Evolutionary conservation across 202 grass and related monocot genomes (phyloP).

Genomic region (Panicum hallii): DNA sequence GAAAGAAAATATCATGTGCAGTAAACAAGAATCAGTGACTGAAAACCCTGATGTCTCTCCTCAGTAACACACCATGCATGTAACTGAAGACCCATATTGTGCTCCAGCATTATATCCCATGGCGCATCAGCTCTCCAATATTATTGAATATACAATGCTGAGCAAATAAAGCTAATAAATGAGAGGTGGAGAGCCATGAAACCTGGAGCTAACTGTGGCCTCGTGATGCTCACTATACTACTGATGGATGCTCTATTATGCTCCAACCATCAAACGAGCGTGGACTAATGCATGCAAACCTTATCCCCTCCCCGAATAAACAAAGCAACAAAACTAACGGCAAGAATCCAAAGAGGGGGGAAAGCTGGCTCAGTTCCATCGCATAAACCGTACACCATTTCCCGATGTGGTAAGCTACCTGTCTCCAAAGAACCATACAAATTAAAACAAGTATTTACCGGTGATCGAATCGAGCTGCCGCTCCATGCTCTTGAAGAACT

Average conservation of each 20-base stretch:
- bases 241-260: slow-evolving; percentile 25
- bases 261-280: slow-evolving; percentile 18
- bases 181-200: slow-evolving; percentile 36
- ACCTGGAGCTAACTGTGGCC: slow-evolving; percentile 33
- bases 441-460: slow-evolving; percentile 41
- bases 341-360: slow-evolving; percentile 38
- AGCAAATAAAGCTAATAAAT: slow-evolving; percentile 20
- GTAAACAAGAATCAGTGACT: background rate
- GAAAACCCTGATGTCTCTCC: background rate
- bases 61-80: slow-evolving; percentile 34
- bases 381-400: slow-evolving; percentile 34
- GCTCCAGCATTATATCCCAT: slow-evolving; percentile 8
- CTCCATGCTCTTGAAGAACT: slow-evolving; percentile 80
- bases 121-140: background rate
- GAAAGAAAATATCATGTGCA: background rate
- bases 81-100: background rate
- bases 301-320: slow-evolving; percentile 45
- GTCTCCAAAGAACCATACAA: slow-evolving; percentile 34
- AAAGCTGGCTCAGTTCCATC: slow-evolving; percentile 34
- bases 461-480: slow-evolving; percentile 78
- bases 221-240: slow-evolving; percentile 35
- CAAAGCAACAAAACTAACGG: slow-evolving; percentile 32
- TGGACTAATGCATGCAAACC: slow-evolving; percentile 34
- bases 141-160: slow-evolving; percentile 25
- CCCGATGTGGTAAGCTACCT: slow-evolving; percentile 40